phyloP scores from a whole-genome alignment of 2,329 filamentous ascomycete species.

The Gremmenia infestans region DNA sequence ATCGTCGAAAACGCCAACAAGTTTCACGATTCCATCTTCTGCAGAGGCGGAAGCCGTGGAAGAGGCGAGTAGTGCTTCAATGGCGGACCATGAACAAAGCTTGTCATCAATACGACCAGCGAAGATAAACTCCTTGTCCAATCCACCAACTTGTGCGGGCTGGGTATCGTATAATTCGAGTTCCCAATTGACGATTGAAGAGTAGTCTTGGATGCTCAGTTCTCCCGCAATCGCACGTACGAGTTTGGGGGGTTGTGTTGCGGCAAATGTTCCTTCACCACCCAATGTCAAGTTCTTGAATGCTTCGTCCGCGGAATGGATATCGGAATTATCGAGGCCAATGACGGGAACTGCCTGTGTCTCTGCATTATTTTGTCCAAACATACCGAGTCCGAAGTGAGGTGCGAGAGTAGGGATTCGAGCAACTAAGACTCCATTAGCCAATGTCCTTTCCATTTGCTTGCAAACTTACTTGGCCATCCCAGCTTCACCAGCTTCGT shows the following conservation, averaged over 20 bases:
- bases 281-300: slow-evolving; percentile 27
- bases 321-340: slow-evolving; percentile 71
- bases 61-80: slow-evolving; percentile 74
- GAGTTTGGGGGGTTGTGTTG: slow-evolving; percentile 79
- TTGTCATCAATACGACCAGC: slow-evolving; percentile 96
- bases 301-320: slow-evolving; percentile 34
- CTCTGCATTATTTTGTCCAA: slow-evolving; percentile 70
- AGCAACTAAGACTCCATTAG: slow-evolving; percentile 51
- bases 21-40: slow-evolving; percentile 68
- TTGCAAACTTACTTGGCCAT: slow-evolving; percentile 63
- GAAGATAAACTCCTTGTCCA: slow-evolving; percentile 92
- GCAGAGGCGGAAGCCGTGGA: slow-evolving; percentile 49
- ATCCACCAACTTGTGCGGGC: slow-evolving; percentile 74
- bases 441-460: background rate
- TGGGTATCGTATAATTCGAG: slow-evolving; percentile 91
- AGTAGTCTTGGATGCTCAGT: slow-evolving; percentile 68
- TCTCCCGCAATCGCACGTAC: slow-evolving; percentile 77
- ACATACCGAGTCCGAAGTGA: slow-evolving; percentile 79
- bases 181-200: slow-evolving; percentile 89
- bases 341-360: slow-evolving; percentile 94
- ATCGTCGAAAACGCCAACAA: slow-evolving; percentile 93
- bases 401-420: slow-evolving; percentile 87
- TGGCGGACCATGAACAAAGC: slow-evolving; percentile 88
- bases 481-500: slow-evolving; percentile 83
- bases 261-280: slow-evolving; percentile 55